Evolutionary conservation across 352 stramenopile species (phyloP).

Genomic region (Pythium brachiatum): DNA sequence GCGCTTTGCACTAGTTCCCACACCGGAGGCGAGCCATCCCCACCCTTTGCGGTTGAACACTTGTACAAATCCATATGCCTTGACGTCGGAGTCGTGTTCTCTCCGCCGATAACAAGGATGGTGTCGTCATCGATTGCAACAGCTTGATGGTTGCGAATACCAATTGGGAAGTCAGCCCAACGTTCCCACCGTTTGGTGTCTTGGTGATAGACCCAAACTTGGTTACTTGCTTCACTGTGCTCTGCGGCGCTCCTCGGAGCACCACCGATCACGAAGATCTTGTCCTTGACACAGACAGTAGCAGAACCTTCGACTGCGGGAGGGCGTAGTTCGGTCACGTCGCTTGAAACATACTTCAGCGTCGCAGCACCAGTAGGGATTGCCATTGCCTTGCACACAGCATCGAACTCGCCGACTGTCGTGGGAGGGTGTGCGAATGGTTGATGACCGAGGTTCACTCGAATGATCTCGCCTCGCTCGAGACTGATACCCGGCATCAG

Average conservation of each 20-base stretch:
- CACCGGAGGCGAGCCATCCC: constrained; percentile 61
- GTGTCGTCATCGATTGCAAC: constrained; percentile 68
- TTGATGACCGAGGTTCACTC: constrained; percentile 79
- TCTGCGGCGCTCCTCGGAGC: constrained; percentile 14
- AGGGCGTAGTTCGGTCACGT: background rate
- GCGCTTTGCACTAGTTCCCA: constrained; percentile 78
- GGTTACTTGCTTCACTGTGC: constrained; percentile 35
- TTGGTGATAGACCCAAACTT: constrained; percentile 71
- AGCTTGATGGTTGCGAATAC: constrained; percentile 74
- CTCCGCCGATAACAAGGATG: constrained; percentile 81
- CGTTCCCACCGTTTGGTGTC: constrained; percentile 59
- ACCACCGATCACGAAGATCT: constrained; percentile 78
- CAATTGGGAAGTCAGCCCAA: constrained; percentile 82
- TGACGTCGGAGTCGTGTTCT: constrained; percentile 64
- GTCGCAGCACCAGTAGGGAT: constrained; percentile 39
- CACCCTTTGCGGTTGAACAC: constrained; percentile 50
- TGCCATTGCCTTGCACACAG: constrained; percentile 54
- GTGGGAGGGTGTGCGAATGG: constrained; percentile 74
- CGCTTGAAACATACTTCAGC: constrained; percentile 28
- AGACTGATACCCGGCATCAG: constrained; percentile 87
- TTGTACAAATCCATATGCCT: constrained; percentile 87
- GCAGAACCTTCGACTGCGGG: constrained; percentile 51
- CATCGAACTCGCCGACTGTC: constrained; percentile 59
- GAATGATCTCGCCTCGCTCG: constrained; percentile 85
- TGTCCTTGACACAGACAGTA: constrained; percentile 52